Evolutionary conservation across 352 stramenopile genomes (phyloP).

Genomic region (Globisporangium lucens): DNA sequence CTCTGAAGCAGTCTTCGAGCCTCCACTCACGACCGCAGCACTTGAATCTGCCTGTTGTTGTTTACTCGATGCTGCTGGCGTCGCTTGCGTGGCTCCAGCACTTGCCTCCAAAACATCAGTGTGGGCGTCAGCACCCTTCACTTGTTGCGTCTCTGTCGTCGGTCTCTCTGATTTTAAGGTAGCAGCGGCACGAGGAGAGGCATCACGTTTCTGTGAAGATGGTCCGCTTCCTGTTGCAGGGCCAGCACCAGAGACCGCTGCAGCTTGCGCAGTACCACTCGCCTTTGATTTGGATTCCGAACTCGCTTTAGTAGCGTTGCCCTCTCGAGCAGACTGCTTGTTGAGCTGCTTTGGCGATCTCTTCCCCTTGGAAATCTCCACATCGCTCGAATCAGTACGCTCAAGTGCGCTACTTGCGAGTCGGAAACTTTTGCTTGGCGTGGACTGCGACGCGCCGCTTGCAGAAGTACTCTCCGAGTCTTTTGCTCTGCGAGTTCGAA

Average conservation of each 20-base stretch:
- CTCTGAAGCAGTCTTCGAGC: background rate
- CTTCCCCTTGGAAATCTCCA: constrained; percentile 16
- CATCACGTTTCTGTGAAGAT: background rate
- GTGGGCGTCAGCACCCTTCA: background rate
- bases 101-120: background rate
- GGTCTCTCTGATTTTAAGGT: background rate
- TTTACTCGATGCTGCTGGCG: background rate
- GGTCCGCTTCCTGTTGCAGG: background rate
- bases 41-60: background rate
- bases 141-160: background rate
- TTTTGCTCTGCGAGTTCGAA: constrained; percentile 7
- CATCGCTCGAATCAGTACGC: constrained; percentile 15
- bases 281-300: constrained; percentile 3
- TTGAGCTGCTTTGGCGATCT: constrained; percentile 15
- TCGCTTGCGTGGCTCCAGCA: background rate
- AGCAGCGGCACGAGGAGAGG: background rate
- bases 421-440: background rate
- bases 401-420: background rate
- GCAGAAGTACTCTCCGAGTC: background rate
- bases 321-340: constrained; percentile 10
- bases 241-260: background rate
- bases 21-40: background rate
- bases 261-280: background rate
- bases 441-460: background rate
- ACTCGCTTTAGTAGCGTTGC: background rate